These are phyloP conservation scores for Penicillium maclennaniae DNA, from an alignment of 495 filamentous ascomycete species.

Conservation along the genomic window DNA sequence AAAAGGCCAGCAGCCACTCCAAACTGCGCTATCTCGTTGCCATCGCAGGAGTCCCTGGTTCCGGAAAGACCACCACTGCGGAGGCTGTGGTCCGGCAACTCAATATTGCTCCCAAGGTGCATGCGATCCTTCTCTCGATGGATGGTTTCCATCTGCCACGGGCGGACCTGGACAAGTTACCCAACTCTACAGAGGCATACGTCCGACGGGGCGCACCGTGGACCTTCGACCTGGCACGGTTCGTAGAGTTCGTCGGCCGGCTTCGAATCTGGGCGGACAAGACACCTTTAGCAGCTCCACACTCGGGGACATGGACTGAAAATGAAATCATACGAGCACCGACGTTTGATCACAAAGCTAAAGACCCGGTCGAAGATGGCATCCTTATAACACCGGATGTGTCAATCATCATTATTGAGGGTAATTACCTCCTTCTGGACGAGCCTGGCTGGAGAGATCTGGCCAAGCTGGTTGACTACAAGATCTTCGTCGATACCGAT, in stretches of 20 bases:
- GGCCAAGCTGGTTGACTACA: constrained; percentile 25
- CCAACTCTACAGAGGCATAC: constrained; percentile 35
- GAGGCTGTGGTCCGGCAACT: constrained; percentile 29
- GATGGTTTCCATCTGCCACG: constrained; percentile 43
- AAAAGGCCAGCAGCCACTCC: constrained; percentile 16
- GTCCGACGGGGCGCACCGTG: constrained; percentile 39
- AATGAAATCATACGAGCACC: constrained; percentile 25
- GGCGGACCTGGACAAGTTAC: constrained; percentile 31
- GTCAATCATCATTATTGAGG: constrained; percentile 37
- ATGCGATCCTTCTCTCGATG: constrained; percentile 36
- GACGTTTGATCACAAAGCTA: constrained; percentile 37
- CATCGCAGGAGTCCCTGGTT: constrained; percentile 45
- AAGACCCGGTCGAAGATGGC: constrained; percentile 37
- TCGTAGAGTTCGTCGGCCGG: constrained; percentile 24
- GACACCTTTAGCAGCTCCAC: constrained; percentile 11
- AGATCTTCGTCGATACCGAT: constrained; percentile 38
- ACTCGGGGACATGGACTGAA: constrained; percentile 2
- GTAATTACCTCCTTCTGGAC: constrained; percentile 36
- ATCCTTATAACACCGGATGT: constrained; percentile 29
- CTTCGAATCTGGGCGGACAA: constrained; percentile 25
- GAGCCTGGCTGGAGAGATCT: constrained; percentile 30
- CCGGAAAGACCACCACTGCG: constrained; percentile 48
- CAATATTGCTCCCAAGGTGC: constrained; percentile 16
- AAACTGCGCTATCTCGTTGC: constrained; percentile 33
- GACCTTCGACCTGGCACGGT: constrained; percentile 37